A percentile compares a stretch with the other conserved stretches of the same genome.
Conservation (phyloP, 345 rosid genomes). For the Raphanus sativus region DNA sequence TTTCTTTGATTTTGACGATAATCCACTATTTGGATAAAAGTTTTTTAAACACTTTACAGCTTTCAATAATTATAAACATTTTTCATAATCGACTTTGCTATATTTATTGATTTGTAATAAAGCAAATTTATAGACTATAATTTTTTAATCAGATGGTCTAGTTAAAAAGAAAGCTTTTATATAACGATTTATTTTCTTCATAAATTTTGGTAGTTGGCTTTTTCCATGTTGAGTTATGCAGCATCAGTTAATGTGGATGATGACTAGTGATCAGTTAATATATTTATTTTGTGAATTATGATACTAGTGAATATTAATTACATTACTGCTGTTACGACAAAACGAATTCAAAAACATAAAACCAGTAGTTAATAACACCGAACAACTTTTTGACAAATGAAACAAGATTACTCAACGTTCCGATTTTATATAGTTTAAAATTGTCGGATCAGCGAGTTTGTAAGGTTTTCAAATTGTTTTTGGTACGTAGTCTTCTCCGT, state of each 20-base stretch:
- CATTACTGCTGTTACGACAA: neutral
- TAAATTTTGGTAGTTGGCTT: slow-evolving; percentile 12
- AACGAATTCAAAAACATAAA: neutral
- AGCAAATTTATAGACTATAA: neutral
- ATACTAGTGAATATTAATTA: slow-evolving; percentile 1
- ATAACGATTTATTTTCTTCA: neutral
- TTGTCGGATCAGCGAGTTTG: neutral
- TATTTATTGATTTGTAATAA: neutral
- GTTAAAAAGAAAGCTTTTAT: neutral
- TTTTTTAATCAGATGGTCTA: neutral
- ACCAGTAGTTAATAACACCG: neutral
- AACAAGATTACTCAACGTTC: neutral
- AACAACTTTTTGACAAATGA: neutral
- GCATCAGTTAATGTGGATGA: slow-evolving; percentile 5
- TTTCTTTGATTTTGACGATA: neutral
- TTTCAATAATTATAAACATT: neutral
- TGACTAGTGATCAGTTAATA: slow-evolving; percentile 8
- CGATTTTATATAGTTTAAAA: neutral
- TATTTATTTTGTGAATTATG: neutral
- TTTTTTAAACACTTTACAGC: neutral
- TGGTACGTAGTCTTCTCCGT: neutral
- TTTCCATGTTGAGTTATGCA: slow-evolving; percentile 6
- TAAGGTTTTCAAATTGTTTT: neutral
- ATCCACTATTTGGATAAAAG: neutral
- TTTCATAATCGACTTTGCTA: neutral